A percentile compares a stretch with the other conserved stretches of the same genome.
These are phyloP conservation scores for Mucor piriformis DNA, from an alignment of 371 early-diverging fungal species.

Conservation along the genomic window DNA sequence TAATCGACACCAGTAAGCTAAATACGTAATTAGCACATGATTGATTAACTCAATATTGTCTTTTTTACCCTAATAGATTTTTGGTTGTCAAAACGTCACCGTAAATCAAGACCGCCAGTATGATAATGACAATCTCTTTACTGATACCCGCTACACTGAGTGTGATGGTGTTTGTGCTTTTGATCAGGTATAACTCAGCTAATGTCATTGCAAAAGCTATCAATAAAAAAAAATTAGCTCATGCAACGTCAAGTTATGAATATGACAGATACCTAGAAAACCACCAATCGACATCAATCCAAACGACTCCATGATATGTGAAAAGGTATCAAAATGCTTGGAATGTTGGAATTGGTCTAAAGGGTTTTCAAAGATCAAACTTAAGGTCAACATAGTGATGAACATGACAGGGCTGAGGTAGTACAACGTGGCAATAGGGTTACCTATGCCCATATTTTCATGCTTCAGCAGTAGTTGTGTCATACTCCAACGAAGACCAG, in stretches of 20 bases:
- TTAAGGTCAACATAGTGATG: constrained; percentile 51
- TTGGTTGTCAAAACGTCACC: constrained; percentile 55
- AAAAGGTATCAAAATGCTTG: constrained; percentile 46
- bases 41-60: not conserved
- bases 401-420: constrained; percentile 74
- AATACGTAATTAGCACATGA: too few species aligned
- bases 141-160: constrained; percentile 87
- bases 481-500: constrained; percentile 82
- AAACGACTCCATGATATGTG: constrained; percentile 44
- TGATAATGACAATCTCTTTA: constrained; percentile 66
- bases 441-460: constrained; percentile 66
- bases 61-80: constrained; percentile 48
- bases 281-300: constrained; percentile 74
- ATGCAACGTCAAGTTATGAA: not conserved
- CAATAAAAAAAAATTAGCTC: not conserved
- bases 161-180: constrained; percentile 82
- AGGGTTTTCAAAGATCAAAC: constrained; percentile 62
- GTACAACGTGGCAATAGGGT: constrained; percentile 76
- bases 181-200: constrained; percentile 80
- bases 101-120: constrained; percentile 54
- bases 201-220: constrained; percentile 85
- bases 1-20: constrained; percentile 61
- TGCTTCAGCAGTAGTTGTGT: constrained; percentile 82
- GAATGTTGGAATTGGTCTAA: constrained; percentile 51
- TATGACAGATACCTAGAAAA: constrained; percentile 44